Evolutionary conservation across 2,329 filamentous ascomycete species (phyloP).

Genomic region (Chrysoporthe austroafricana): DNA sequence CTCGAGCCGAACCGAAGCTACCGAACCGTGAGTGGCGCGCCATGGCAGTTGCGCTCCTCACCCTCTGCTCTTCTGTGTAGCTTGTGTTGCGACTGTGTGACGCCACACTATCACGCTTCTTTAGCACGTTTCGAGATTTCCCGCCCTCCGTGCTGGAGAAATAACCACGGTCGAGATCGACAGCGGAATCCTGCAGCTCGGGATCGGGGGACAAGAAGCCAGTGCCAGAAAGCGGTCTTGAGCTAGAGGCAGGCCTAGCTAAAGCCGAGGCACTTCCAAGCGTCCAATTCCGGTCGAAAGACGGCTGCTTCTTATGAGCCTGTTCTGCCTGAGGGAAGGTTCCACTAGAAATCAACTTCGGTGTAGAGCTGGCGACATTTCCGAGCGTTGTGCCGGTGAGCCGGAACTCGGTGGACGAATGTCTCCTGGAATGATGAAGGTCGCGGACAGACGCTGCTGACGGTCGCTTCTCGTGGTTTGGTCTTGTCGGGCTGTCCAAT

Average conservation of each 20-base stretch:
- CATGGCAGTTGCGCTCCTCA: constrained; percentile 66
- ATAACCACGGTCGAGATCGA: constrained; percentile 84
- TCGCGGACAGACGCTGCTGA: constrained; percentile 83
- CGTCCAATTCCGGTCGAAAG: constrained; percentile 73
- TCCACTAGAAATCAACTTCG: constrained; percentile 49
- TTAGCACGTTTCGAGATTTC: constrained; percentile 76
- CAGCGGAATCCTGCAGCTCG: constrained; percentile 51
- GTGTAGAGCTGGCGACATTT: constrained; percentile 39
- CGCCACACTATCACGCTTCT: constrained; percentile 69
- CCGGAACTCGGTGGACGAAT: constrained; percentile 82
- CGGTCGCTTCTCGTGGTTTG: constrained; percentile 58
- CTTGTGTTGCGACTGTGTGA: constrained; percentile 74
- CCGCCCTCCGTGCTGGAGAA: constrained; percentile 90
- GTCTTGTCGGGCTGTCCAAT: constrained; percentile 53
- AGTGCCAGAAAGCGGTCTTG: constrained; percentile 54
- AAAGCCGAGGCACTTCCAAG: constrained; percentile 55
- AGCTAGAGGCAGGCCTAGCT: constrained; percentile 15
- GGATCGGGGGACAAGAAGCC: constrained; percentile 56
- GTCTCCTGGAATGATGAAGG: constrained; percentile 80
- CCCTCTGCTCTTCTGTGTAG: constrained; percentile 73
- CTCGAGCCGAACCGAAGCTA: constrained; percentile 75
- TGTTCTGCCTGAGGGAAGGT: constrained; percentile 46
- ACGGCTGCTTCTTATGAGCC: constrained; percentile 66
- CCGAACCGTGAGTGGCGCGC: constrained; percentile 78
- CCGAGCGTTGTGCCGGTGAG: constrained; percentile 41